Evolutionary conservation across 2,329 filamentous ascomycete genomes (phyloP), one percentile per base, ranked within the genome.

Genomic region (Ophiocordyceps camponoti-rufipedis): DNA sequence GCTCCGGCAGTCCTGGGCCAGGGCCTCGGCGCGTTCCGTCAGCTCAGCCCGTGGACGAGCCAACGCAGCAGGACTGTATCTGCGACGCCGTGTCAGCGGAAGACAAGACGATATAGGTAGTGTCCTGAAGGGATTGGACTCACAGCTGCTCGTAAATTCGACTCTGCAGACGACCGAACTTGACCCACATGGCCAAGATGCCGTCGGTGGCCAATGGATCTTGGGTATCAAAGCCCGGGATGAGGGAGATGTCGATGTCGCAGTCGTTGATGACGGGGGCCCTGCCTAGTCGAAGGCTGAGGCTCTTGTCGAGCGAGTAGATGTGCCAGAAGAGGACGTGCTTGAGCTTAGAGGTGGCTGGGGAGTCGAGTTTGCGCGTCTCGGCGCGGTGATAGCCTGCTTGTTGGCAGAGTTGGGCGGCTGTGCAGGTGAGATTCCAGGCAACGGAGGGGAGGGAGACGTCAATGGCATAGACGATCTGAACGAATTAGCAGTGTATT

Each of bases 391-490:
- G 78, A 48, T 75, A 79, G 3, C 78, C 78, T 4, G 80, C 68
- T 0, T 71, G 72, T 52, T 78, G 74, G 50, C 75, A 79, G 45
- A 82, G 63, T 44, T 73, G 68, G 12, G 72, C 70, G 0, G 77
- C 78, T 16, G 69, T 68, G 7, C 70, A 72, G 23, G 70, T 71
- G 16, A 82, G 61, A n/a, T 75, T 71, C 71, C 76, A 79, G n/a
- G 74, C 74, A 4, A 82, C 65, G 0, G 74, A 75, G 1, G 76
- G 74, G 38, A 75, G 73, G 4, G 75, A 77, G 13, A 71, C 66
- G 49, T 81, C 76, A 43, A 80, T 69, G 12, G 76, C 70, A 51
- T 80, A 75, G n/a, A 75, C 61, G 5, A 73, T 67, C 74, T 80
- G 44, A 2, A 5, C n/a, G 28, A 31, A 23, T 44, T n/a, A 43